These are phyloP conservation scores for Russula vinacea DNA, from an alignment of 768 basidiomycete species.

Conservation along the genomic window DNA sequence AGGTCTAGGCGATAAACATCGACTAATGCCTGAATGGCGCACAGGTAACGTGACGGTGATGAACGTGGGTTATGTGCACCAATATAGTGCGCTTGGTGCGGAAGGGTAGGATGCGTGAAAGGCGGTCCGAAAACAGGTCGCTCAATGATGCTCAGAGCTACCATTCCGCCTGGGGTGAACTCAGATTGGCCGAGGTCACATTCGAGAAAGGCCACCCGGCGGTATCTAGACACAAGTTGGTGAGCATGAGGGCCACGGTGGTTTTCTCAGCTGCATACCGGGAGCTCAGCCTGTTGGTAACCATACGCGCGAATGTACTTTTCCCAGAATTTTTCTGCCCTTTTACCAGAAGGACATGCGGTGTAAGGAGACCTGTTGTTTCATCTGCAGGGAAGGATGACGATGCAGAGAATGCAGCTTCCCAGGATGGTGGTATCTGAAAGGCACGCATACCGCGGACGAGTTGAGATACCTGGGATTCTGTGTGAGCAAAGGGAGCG, in stretches of 20 bases:
- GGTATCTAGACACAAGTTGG: slow-evolving; percentile 48
- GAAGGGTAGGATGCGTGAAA: slow-evolving; percentile 76
- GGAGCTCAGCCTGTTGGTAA: slow-evolving; percentile 64
- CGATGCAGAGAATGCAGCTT: slow-evolving; percentile 32
- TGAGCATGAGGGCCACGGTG: not conserved
- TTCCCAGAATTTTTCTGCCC: slow-evolving; percentile 89
- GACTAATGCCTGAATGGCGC: slow-evolving; percentile 61
- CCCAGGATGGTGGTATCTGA: slow-evolving; percentile 40
- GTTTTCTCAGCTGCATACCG: slow-evolving; percentile 42
- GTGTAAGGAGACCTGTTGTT: not conserved
- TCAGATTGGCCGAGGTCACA: slow-evolving; percentile 94
- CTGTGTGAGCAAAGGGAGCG: slow-evolving; percentile 25
- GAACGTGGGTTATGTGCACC: slow-evolving; percentile 76
- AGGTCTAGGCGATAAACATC: slow-evolving; percentile 69
- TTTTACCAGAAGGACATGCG: slow-evolving; percentile 52
- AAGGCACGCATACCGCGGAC: slow-evolving; percentile 39
- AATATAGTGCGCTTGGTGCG: slow-evolving; percentile 74
- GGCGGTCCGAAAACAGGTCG: slow-evolving; percentile 76
- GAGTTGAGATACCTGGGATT: slow-evolving; percentile 32
- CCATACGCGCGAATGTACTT: slow-evolving; percentile 76
- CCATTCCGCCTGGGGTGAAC: slow-evolving; percentile 83
- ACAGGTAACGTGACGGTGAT: slow-evolving; percentile 72
- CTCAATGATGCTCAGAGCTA: slow-evolving; percentile 72
- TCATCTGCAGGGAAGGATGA: not conserved
- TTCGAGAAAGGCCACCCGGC: slow-evolving; percentile 85